phyloP scores from a whole-genome alignment of 2,329 filamentous ascomycete genomes.

The Fusarium foetens region DNA sequence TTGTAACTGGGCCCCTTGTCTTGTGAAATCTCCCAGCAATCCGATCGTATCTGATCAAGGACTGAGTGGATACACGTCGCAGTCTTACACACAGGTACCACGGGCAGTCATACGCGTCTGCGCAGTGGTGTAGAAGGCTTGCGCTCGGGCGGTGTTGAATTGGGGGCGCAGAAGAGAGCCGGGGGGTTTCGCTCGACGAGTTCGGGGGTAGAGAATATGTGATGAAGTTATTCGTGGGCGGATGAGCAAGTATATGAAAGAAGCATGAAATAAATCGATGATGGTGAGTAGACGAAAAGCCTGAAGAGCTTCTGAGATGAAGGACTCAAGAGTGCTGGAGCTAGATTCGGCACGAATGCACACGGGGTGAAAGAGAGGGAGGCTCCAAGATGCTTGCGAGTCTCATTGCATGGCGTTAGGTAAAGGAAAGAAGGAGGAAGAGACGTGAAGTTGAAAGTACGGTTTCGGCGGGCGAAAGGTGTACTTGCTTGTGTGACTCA shows the following conservation, averaged over 20 bases:
- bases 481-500: background rate
- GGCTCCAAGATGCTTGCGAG: background rate
- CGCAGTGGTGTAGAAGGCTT: no score
- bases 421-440: background rate
- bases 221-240: background rate
- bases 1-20: no score
- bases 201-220: background rate
- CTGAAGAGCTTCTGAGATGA: background rate
- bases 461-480: background rate
- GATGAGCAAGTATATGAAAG: background rate
- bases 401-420: fast-evolving
- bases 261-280: background rate
- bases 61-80: no score
- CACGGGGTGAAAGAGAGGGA: background rate
- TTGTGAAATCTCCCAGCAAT: no score
- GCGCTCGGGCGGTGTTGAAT: no score
- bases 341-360: background rate
- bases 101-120: no score
- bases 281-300: background rate
- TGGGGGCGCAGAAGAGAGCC: no score
- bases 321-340: background rate
- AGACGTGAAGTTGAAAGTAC: background rate
- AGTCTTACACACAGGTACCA: no score
- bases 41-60: no score
- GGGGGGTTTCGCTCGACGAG: no score